Evolutionary conservation across 352 stramenopile genomes (phyloP).

Genomic region (Pythium folliculosum): DNA sequence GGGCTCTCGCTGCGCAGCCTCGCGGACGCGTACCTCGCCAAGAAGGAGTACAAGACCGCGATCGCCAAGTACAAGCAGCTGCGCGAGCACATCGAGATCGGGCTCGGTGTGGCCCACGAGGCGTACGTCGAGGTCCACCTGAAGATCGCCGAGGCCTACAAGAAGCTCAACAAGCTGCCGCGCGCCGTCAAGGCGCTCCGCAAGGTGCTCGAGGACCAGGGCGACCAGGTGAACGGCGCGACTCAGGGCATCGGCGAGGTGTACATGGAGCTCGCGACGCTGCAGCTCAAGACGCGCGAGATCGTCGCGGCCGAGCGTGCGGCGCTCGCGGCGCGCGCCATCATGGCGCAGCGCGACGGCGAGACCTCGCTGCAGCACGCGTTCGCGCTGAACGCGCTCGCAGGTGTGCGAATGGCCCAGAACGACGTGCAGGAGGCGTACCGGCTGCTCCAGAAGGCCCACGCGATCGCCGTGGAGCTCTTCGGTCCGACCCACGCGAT

Average conservation of each 20-base stretch:
- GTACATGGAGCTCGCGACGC: conserved; percentile 73
- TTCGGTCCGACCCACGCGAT: conserved; percentile 68
- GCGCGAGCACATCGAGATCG: conserved; percentile 66
- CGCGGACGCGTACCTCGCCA: conserved; percentile 77
- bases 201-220: conserved; percentile 58
- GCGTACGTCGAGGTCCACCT: conserved; percentile 74
- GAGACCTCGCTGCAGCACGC: conserved; percentile 66
- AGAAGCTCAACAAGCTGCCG: conserved; percentile 60
- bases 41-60: conserved; percentile 70
- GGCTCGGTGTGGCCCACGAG: conserved; percentile 67
- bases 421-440: conserved; percentile 58
- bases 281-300: conserved; percentile 22
- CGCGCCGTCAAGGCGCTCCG: conserved; percentile 56
- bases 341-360: conserved; percentile 71
- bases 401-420: conserved; percentile 73
- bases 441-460: conserved; percentile 61
- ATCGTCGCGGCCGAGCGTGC: conserved; percentile 39
- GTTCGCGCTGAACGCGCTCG: conserved; percentile 82
- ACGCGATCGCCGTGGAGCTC: conserved; percentile 65
- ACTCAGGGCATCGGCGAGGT: conserved; percentile 73
- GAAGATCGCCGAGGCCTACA: conserved; percentile 70
- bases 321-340: conserved; percentile 43
- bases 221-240: conserved; percentile 55
- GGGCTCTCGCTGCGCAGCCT: conserved; percentile 75
- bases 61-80: conserved; percentile 73